A percentile compares a stretch with the other conserved stretches of the same genome.
Conservation (phyloP, 495 filamentous ascomycete species). For the Acidiella bohemica region DNA sequence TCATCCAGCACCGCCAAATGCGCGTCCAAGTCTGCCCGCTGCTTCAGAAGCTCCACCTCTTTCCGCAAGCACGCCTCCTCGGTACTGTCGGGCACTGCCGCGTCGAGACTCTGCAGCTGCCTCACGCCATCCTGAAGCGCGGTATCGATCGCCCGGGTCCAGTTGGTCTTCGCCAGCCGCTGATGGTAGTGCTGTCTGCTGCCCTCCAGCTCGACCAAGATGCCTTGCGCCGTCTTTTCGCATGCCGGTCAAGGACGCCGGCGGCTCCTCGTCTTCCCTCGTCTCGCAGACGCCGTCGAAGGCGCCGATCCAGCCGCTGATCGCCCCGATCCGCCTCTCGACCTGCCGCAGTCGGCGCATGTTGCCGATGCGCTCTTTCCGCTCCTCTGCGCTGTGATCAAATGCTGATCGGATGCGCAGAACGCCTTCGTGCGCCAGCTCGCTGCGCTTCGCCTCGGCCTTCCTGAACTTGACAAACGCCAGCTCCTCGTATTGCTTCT, state of each 20-base stretch:
- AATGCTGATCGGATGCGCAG: conserved; percentile 67
- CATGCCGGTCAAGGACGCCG: conserved; percentile 57
- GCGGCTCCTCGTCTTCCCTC: conserved; percentile 46
- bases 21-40: conserved; percentile 70
- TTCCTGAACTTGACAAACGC: conserved; percentile 86
- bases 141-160: conserved; percentile 74
- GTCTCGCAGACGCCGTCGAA: conserved; percentile 73
- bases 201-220: conserved; percentile 72
- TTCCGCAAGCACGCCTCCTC: conserved; percentile 60
- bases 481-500: conserved; percentile 74
- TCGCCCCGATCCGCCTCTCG: conserved; percentile 66
- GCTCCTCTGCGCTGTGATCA: conserved; percentile 64
- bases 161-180: conserved; percentile 59
- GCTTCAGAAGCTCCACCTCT: conserved; percentile 74
- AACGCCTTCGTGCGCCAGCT: conserved; percentile 67
- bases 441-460: conserved; percentile 68
- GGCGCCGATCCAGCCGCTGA: conserved; percentile 83
- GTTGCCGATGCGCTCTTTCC: conserved; percentile 60
- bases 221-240: conserved; percentile 77
- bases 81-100: conserved; percentile 43
- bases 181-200: conserved; percentile 86
- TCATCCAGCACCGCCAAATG: conserved; percentile 66
- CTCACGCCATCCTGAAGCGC: conserved; percentile 74
- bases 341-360: conserved; percentile 78
- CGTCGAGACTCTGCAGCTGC: conserved; percentile 54